Percentiles rank a stretch among this genome's conserved stretches.
Conservation (phyloP, 768 basidiomycete genomes). For the Thelephora ganbajun region DNA sequence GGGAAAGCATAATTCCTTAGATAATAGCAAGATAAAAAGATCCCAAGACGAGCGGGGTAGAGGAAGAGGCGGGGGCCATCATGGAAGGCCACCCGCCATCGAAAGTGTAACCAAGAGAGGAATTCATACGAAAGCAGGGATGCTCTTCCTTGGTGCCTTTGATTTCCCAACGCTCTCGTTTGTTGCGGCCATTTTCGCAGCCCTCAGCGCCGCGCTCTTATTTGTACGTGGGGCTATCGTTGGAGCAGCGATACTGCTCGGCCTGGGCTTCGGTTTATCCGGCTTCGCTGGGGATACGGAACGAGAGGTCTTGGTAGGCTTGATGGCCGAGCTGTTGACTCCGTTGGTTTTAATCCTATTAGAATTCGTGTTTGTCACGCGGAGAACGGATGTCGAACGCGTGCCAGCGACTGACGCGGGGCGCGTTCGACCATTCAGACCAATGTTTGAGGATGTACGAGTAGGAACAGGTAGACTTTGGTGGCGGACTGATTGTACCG, state of each 20-base stretch:
- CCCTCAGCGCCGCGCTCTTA: slow-evolving; percentile 57
- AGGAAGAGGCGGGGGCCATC: too few species aligned
- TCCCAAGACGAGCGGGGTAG: too few species aligned
- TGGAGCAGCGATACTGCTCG: slow-evolving; percentile 41
- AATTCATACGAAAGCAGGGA: neutral
- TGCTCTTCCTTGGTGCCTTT: slow-evolving; percentile 4
- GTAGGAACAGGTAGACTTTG: slow-evolving; percentile 22
- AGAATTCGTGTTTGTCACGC: neutral
- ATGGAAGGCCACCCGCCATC: too few species aligned
- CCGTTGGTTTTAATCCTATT: neutral
- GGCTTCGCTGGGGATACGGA: slow-evolving; percentile 13
- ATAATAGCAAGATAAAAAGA: too few species aligned
- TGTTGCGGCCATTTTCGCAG: slow-evolving; percentile 43
- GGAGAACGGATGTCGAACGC: slow-evolving; percentile 7
- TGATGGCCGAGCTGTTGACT: slow-evolving; percentile 3
- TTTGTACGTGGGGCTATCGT: slow-evolving; percentile 58
- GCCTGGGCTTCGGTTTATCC: slow-evolving; percentile 27
- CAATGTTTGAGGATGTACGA: slow-evolving; percentile 30
- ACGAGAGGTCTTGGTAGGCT: slow-evolving; percentile 9
- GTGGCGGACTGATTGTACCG: slow-evolving; percentile 26
- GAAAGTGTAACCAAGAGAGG: too few species aligned
- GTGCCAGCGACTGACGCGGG: slow-evolving; percentile 11
- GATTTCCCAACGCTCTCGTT: slow-evolving; percentile 1
- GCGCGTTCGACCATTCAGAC: slow-evolving; percentile 11
- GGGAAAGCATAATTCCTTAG: too few species aligned